Base-by-base conservation (phyloP, 306 rosid species). In the Citrullus colocynthis region DNA sequence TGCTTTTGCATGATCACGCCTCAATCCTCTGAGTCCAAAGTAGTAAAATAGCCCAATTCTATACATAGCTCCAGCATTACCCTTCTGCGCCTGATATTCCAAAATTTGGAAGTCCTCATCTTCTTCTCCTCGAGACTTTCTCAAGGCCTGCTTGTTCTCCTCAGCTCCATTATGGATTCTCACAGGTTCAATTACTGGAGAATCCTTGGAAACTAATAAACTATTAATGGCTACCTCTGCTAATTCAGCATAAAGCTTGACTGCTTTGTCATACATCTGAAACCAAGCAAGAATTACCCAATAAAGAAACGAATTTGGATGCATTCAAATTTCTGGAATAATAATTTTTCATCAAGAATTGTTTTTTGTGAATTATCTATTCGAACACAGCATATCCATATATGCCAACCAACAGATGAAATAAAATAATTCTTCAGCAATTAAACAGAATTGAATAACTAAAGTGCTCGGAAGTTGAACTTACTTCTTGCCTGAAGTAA, bases 81-180 rank as follows among this genome's bases (percentile, higher is more conserved):
- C 99, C 82, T 92, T 95, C 87, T 91, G 92, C 2, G 99, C 99
- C 73, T 95, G 99, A 82, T 95, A 92, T 86, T 95, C 98, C 49
- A 95, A 84, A 61, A 95, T 92, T 85, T 92, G 97, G 58, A 95
- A 91, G 83, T 95, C 99, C 61, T 92, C 97, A 9, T 92, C 99
- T 74, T 95, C 98, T 79, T 95, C 99, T 21, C 99, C 99, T 78
- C 88, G 87, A 7, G 92, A 92, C 84, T 89, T 95, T 83, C 97
- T 88, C 59, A 95, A 82, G 10, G 97, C 99, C 28, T 91, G 97
- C 84, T 92, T 92, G 80, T 92, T 92, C 88, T 92, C 98, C 75
- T 95, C 98, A n/a, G 97, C 93, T 61, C 97, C 98, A 64, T 78
- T 89, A 81, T 92, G 96, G 20, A 95, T 92, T 83, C 99, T 89